These are phyloP conservation scores for Dictyostelium firmibasis DNA, from an alignment of 78 protist genomes.

Conservation along the genomic window DNA sequence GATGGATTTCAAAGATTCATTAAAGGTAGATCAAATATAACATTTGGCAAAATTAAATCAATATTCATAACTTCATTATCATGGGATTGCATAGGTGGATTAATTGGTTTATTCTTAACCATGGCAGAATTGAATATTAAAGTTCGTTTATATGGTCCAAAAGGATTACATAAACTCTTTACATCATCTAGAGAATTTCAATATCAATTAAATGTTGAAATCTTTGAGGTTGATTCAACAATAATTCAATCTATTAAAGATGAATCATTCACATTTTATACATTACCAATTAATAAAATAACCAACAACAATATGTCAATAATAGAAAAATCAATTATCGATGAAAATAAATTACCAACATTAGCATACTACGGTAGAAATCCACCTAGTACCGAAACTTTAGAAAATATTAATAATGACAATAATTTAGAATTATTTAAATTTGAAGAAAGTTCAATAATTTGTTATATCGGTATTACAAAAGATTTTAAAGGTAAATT, in stretches of 20 bases:
- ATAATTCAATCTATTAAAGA: not conserved
- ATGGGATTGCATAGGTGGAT: slow-evolving; percentile 64
- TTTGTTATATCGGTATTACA: slow-evolving; percentile 24
- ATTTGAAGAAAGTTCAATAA: not conserved
- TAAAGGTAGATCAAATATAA: not conserved
- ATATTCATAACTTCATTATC: slow-evolving; percentile 25
- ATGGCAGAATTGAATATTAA: not conserved
- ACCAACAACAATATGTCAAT: not conserved
- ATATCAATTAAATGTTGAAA: not conserved
- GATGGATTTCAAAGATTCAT: slow-evolving; percentile 80
- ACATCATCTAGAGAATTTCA: slow-evolving; percentile 28
- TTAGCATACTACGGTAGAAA: not conserved
- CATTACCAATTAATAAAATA: slow-evolving; percentile 1
- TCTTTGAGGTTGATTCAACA: not conserved
- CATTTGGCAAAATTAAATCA: not conserved
- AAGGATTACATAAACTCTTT: slow-evolving; percentile 24
- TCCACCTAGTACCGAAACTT: not conserved
- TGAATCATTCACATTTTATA: not conserved
- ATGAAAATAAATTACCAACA: not conserved
- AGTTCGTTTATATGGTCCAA: slow-evolving; percentile 41
- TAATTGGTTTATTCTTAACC: slow-evolving; percentile 18
- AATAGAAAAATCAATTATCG: not conserved
- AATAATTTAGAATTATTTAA: not conserved
- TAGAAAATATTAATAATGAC: not conserved
- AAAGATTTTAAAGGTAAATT: slow-evolving; percentile 73